phyloP scores from a whole-genome alignment of 1,284 basidiomycete species.

The Naganishia sp. region DNA sequence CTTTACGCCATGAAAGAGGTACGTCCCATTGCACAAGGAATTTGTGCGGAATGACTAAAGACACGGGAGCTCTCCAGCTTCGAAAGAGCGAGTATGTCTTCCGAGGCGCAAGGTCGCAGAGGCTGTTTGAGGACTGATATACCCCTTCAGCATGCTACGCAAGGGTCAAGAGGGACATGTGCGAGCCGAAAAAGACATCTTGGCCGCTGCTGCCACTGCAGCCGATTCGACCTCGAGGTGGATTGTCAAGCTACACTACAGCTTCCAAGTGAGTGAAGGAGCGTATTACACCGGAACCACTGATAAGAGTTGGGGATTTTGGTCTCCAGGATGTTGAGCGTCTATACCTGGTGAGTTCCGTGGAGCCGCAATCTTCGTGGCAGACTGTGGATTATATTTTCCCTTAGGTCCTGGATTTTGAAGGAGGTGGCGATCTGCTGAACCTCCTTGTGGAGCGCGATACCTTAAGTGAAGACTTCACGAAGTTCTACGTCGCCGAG shows the following conservation, averaged over 20 bases:
- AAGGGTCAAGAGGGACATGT: slow-evolving; percentile 89
- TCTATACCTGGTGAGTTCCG: slow-evolving; percentile 76
- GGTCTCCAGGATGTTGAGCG: slow-evolving; percentile 85
- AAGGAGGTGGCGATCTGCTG: slow-evolving; percentile 93
- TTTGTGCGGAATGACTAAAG: slow-evolving; percentile 42
- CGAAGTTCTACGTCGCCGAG: slow-evolving; percentile 93
- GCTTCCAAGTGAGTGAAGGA: slow-evolving; percentile 51
- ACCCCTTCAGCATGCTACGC: slow-evolving; percentile 68
- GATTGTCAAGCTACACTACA: slow-evolving; percentile 92
- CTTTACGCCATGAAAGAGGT: slow-evolving; percentile 97
- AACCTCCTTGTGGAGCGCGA: slow-evolving; percentile 93
- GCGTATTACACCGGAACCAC: background rate
- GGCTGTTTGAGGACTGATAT: background rate
- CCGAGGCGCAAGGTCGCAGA: background rate
- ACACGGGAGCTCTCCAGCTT: slow-evolving; percentile 58
- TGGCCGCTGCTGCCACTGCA: slow-evolving; percentile 45
- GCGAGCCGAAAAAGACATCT: slow-evolving; percentile 52
- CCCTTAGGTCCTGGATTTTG: slow-evolving; percentile 78
- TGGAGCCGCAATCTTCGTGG: background rate
- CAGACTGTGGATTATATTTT: background rate
- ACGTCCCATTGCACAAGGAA: slow-evolving; percentile 36
- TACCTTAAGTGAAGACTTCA: slow-evolving; percentile 89
- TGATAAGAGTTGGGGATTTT: background rate
- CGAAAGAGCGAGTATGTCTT: slow-evolving; percentile 73
- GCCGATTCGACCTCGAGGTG: slow-evolving; percentile 69